A percentile compares a stretch with the other conserved stretches of the same genome.
Conservation (phyloP, 345 rosid species). For the Salix udensis region DNA sequence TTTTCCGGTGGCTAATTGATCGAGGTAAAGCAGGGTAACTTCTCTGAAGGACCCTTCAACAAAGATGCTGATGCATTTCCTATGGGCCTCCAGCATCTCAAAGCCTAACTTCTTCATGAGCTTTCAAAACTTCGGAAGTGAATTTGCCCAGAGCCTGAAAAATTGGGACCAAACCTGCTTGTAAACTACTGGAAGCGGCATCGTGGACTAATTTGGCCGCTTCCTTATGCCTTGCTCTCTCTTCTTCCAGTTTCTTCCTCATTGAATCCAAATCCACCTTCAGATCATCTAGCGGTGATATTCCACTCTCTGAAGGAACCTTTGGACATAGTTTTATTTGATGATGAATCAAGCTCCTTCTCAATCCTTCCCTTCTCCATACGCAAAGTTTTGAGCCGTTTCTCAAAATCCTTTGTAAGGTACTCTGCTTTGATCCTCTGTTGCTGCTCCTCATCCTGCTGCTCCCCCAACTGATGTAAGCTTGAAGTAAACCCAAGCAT, state of each 20-base stretch:
- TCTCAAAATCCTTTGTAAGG: conserved; percentile 73
- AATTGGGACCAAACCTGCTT: conserved; percentile 77
- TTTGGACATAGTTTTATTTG: conserved; percentile 61
- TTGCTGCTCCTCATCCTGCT: conserved; percentile 76
- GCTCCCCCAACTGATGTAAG: conserved; percentile 77
- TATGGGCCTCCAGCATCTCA: conserved; percentile 23
- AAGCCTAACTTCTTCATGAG: conserved; percentile 71
- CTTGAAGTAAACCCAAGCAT: conserved; percentile 65
- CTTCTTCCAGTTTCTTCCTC: conserved; percentile 71
- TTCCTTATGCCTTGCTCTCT: conserved; percentile 71
- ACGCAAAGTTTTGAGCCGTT: conserved; percentile 49
- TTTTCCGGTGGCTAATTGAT: neutral
- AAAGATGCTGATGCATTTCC: conserved; percentile 2
- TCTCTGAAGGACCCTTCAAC: neutral
- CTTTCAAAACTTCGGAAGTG: conserved; percentile 71
- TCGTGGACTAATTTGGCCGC: conserved; percentile 57
- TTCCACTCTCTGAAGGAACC: conserved; percentile 52
- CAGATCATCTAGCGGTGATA: conserved; percentile 71
- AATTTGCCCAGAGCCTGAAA: conserved; percentile 76
- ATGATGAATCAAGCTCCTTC: conserved; percentile 52
- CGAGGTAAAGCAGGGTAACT: neutral
- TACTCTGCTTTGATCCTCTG: conserved; percentile 79
- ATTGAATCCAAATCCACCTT: conserved; percentile 87
- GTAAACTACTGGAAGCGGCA: conserved; percentile 78
- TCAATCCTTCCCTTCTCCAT: conserved; percentile 58